phyloP scores from a whole-genome alignment of 257 asterid genomes.

The Lavandula angustifolia region DNA sequence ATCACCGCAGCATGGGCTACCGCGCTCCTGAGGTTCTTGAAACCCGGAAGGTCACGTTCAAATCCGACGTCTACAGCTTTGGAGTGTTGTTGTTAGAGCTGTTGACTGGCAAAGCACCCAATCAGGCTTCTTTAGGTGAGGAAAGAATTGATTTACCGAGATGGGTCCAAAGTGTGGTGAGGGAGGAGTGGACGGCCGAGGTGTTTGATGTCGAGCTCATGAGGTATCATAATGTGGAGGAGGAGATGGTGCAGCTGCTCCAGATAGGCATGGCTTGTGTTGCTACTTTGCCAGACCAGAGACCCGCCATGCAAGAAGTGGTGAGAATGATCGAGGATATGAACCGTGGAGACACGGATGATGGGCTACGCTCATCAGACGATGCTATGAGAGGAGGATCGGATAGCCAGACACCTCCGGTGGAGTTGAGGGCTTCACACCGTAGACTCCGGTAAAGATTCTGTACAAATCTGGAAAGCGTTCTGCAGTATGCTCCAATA shows the following conservation, averaged over 20 bases:
- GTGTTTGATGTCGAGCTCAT: slow-evolving; percentile 92
- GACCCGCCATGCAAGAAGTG: slow-evolving; percentile 76
- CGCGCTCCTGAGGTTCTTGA: slow-evolving; percentile 95
- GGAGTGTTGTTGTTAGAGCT: slow-evolving; percentile 83
- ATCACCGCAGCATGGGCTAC: slow-evolving; percentile 84
- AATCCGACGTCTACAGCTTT: slow-evolving; percentile 86
- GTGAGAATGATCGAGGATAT: slow-evolving; percentile 85
- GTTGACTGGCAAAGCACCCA: slow-evolving; percentile 89
- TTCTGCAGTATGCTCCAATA: slow-evolving; percentile 33
- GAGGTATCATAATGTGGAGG: slow-evolving; percentile 92
- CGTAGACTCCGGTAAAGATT: slow-evolving; percentile 30
- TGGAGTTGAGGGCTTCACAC: slow-evolving; percentile 65
- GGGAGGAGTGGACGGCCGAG: slow-evolving; percentile 99
- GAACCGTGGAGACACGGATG: slow-evolving; percentile 70
- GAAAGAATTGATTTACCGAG: slow-evolving; percentile 95
- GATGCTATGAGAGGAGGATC: slow-evolving; percentile 75
- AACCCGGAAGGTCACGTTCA: slow-evolving; percentile 70
- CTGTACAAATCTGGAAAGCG: slow-evolving; percentile 4
- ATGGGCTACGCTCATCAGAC: slow-evolving; percentile 73
- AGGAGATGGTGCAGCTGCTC: slow-evolving; percentile 96
- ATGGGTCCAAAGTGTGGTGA: slow-evolving; percentile 95
- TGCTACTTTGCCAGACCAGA: slow-evolving; percentile 71
- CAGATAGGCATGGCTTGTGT: slow-evolving; percentile 98
- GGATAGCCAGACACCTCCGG: slow-evolving; percentile 78
- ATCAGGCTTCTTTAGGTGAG: slow-evolving; percentile 89